Conservation (phyloP, 345 rosid genomes). For the Gossypium mustelinum region DNA sequence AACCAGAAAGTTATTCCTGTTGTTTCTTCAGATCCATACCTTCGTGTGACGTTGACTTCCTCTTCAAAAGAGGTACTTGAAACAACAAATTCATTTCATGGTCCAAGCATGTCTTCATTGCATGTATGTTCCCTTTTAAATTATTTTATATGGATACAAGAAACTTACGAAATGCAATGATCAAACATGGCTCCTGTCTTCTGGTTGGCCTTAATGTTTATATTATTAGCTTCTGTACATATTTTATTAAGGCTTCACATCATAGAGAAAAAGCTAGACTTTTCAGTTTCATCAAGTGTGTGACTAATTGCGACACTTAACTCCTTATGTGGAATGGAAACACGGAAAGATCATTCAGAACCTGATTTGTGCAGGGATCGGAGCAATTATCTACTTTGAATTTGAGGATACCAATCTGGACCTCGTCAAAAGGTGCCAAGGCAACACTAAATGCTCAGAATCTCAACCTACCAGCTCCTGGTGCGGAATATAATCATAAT, state of each 20-base stretch:
- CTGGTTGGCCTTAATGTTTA: not conserved
- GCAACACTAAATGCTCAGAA: constrained; percentile 54
- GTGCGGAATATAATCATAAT: constrained; percentile 27
- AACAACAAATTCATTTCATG: not conserved
- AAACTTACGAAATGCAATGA: not conserved
- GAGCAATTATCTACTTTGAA: constrained; percentile 55
- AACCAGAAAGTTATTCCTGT: constrained; percentile 64
- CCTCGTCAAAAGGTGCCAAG: constrained; percentile 48
- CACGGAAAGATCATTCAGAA: not conserved
- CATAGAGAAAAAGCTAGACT: not conserved
- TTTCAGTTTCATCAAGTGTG: not conserved
- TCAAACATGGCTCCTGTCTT: not conserved
- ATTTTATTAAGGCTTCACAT: not conserved
- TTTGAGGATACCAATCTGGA: constrained; percentile 75
- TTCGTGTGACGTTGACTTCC: constrained; percentile 46
- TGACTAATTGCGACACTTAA: not conserved
- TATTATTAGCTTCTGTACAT: not conserved
- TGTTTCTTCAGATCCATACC: constrained; percentile 62
- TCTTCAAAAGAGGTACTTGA: constrained; percentile 42
- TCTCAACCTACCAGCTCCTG: constrained; percentile 55
- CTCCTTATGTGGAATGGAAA: not conserved
- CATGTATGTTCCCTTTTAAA: too few relatives aligned
- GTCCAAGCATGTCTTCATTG: not conserved
- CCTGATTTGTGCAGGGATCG: constrained; percentile 34
- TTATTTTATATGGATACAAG: not conserved